These are phyloP conservation scores for Pleurotus pulmonarius DNA, from an alignment of 768 basidiomycete genomes.

Conservation along the genomic window DNA sequence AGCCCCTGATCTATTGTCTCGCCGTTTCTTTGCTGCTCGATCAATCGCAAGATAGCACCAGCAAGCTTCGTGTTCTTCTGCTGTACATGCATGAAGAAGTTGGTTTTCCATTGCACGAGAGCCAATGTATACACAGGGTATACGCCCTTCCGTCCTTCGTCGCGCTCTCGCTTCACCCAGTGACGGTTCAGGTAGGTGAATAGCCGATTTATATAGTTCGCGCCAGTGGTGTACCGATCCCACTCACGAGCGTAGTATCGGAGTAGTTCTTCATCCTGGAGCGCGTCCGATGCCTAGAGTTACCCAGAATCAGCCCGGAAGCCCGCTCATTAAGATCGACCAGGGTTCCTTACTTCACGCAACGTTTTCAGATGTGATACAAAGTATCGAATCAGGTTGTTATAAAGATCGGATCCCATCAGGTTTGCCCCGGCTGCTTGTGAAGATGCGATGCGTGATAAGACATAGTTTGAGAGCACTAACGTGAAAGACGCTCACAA, in stretches of 20 bases:
- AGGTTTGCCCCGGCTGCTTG: slow-evolving; percentile 80
- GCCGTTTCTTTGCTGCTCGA: slow-evolving; percentile 92
- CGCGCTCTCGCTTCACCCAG: slow-evolving; percentile 98
- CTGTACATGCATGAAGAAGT: slow-evolving; percentile 89
- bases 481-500: slow-evolving; percentile 48
- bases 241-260: slow-evolving; percentile 91
- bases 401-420: slow-evolving; percentile 97
- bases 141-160: slow-evolving; percentile 92
- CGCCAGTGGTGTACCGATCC: slow-evolving; percentile 95
- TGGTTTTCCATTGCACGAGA: slow-evolving; percentile 92
- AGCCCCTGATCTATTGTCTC: slow-evolving; percentile 90
- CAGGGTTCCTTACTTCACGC: slow-evolving; percentile 32
- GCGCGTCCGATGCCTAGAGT: slow-evolving; percentile 64
- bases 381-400: slow-evolving; percentile 91
- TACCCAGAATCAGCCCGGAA: background rate
- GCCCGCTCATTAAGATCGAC: background rate
- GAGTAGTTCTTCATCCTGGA: slow-evolving; percentile 85
- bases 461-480: slow-evolving; percentile 31
- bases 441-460: slow-evolving; percentile 13
- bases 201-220: slow-evolving; percentile 94
- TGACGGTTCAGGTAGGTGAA: slow-evolving; percentile 99
- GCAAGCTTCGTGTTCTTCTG: slow-evolving; percentile 78
- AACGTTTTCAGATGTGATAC: slow-evolving; percentile 73
- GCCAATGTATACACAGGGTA: slow-evolving; percentile 97
- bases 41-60: slow-evolving; percentile 80